Evolutionary conservation across 805 yeast genomes (phyloP).

Genomic region (Saturnispora saitoi): DNA sequence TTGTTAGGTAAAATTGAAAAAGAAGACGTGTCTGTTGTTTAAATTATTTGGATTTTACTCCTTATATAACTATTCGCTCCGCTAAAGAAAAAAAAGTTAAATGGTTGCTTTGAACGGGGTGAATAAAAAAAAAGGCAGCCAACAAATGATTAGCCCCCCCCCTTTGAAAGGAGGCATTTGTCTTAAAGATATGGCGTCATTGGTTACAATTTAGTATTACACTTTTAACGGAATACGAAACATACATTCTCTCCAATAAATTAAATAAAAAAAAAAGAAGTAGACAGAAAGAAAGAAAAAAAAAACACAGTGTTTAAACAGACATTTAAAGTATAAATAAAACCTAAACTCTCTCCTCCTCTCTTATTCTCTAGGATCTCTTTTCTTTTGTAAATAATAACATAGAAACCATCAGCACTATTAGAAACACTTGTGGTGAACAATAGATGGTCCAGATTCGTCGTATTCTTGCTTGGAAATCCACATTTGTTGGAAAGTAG

Average conservation of each 20-base stretch:
- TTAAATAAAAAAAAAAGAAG: background rate
- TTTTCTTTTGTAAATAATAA: background rate
- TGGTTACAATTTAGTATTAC: too few species aligned
- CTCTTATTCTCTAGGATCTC: background rate
- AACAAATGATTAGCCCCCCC: background rate
- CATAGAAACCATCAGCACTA: background rate
- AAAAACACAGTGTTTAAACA: background rate
- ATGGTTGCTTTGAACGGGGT: background rate
- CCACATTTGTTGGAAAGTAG: conserved; percentile 99
- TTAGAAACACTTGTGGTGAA: conserved; percentile 92
- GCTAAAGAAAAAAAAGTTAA: background rate
- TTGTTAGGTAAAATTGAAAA: background rate
- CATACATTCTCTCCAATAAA: background rate
- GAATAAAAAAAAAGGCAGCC: background rate
- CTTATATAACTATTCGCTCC: background rate
- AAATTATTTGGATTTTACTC: background rate
- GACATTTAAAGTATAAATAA: background rate
- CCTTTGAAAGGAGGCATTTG: background rate
- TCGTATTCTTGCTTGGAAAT: conserved; percentile 99
- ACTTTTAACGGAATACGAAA: too few species aligned
- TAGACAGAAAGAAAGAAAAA: background rate
- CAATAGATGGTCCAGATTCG: conserved; percentile 99
- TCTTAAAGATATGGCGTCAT: too few species aligned
- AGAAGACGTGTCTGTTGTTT: background rate
- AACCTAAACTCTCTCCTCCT: background rate